Evolutionary conservation across 805 yeast species (phyloP), one percentile per base, ranked within the genome.

Genomic region (Phaffomyces antillensis): DNA sequence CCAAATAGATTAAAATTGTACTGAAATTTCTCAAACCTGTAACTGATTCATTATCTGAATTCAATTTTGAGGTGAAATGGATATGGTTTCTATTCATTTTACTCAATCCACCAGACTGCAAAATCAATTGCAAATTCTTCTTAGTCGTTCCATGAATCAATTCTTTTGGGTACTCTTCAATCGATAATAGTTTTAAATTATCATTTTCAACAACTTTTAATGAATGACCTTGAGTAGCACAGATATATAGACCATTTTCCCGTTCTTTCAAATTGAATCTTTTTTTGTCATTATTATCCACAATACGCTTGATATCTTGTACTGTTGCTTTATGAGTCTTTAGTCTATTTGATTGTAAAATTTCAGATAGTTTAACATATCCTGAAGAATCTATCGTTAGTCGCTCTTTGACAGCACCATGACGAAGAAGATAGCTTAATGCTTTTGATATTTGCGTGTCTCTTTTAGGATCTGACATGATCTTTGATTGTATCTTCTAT

Each of bases 141-240:
- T 47, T 44, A 47, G 70, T 78, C 0, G 98, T 91, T 5, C 98
- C 98, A 61, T 93, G 99, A 17, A 87, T 79, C 3, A 88, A 72
- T 2, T 62, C 59, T 0, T 51, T 35, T 0, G 86, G 93, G 39
- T 78, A 67, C 5, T 73, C 68, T 0, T 61, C 66, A 17, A 59
- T 48, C n/a, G 56, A 55, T 38, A 79, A 55, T 33, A 58, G 67
- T 39, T 43, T 59, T 26, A 77, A 61, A 26, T 72, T 70, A 18
- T 67, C 72, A 26, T 69, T 67, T 2, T 64, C 62, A 1, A 80
- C 67, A 0, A 54, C 46, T 31, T 61, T 58, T 6, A 91, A 65
- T 0, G 95, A 80, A 62, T 93, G 99, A 5, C 99, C 99, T 63
- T 93, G 99, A 42, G 83, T 82, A 4, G 99, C 98, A 59, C 97